Base-by-base conservation (phyloP, 192 early-diverging fungal genomes). In the Phlyctochytrium bullatum region DNA sequence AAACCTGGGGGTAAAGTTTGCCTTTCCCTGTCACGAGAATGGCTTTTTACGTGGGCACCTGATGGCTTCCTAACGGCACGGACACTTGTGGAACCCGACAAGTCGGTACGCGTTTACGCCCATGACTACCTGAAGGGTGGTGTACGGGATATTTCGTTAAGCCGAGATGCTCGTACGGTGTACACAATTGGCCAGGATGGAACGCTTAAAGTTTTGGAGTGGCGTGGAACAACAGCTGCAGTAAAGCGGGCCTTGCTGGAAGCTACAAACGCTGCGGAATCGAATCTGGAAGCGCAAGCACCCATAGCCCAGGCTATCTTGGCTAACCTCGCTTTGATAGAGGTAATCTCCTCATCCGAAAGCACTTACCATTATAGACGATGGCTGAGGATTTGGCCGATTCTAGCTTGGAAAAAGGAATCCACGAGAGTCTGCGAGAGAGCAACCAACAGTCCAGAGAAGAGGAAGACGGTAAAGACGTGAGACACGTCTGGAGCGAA, bases 81-180 rank as follows among this genome's bases (percentile, higher is more conserved):
- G 12, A 78, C 76, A 17, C 70, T 86, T 31, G 12, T 82, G 25
- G 82, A 86, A 29, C 80, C 82, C 23, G 82, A 80, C 40, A 81
- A 80, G 36, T 29, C 65, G 27, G 33, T 68, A 20, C 73, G 77
- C 36, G 58, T 81, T 3, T 77, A 65, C 66, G 77, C 75, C 12
- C 82, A 84, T 50, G 81, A 83, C 60, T 62, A 71, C 27, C 34
- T 56, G 16, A 36, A 57, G 0, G 82, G 79, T 3, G 84, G 84
- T 20, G 75, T 82, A 2, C 27, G 31, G 3, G 62, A 74, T 17
- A 62, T 76, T 4, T 72, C 69, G 3, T 32, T 78, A 3, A 78
- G 69, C 6, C 35, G 66, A 16, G 79, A 84, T 64, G 68, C 69
- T 25, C 50, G 76, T 4, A 32, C 54, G 28, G 40, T 84, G 0